Evolutionary conservation across 352 stramenopile species (phyloP).

Genomic region (Phytophthora quininea): DNA sequence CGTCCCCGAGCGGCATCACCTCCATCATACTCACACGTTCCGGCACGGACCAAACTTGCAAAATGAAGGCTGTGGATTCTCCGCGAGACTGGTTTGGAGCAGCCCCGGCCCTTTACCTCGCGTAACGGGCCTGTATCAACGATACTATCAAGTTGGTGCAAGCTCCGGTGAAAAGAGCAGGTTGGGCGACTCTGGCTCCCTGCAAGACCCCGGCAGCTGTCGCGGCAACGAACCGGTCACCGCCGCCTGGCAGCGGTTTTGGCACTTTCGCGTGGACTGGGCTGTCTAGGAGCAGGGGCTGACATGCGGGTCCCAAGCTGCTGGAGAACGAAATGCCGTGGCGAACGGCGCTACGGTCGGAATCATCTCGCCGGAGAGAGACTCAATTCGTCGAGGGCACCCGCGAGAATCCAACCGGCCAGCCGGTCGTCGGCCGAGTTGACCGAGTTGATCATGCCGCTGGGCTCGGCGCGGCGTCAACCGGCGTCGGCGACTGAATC

Average conservation of each 20-base stretch:
- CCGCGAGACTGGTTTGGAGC: conserved; percentile 2
- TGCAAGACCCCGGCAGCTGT: not conserved
- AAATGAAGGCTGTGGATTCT: conserved; percentile 42
- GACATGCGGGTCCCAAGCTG: not conserved
- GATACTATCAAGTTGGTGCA: too few species aligned
- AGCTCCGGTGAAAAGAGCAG: not conserved
- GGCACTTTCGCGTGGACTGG: not conserved
- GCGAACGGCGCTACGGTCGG: too few species aligned
- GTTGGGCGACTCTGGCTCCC: conserved; percentile 1
- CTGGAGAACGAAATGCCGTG: too few species aligned
- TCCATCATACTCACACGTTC: conserved; percentile 45
- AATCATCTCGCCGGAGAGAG: too few species aligned
- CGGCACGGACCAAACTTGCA: conserved; percentile 12
- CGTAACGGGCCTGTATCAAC: not conserved
- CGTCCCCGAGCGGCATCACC: conserved; percentile 38
- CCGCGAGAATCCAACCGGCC: not conserved
- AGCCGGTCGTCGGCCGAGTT: not conserved
- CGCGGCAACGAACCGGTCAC: not conserved
- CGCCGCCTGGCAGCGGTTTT: not conserved
- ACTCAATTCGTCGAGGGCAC: not conserved
- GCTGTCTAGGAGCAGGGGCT: not conserved
- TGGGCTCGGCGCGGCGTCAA: not conserved
- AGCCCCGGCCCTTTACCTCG: not conserved
- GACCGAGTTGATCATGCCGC: not conserved
- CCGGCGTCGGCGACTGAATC: not conserved